Evolutionary conservation across 805 yeast species (phyloP).

Genomic region (Naumovozyma baii): DNA sequence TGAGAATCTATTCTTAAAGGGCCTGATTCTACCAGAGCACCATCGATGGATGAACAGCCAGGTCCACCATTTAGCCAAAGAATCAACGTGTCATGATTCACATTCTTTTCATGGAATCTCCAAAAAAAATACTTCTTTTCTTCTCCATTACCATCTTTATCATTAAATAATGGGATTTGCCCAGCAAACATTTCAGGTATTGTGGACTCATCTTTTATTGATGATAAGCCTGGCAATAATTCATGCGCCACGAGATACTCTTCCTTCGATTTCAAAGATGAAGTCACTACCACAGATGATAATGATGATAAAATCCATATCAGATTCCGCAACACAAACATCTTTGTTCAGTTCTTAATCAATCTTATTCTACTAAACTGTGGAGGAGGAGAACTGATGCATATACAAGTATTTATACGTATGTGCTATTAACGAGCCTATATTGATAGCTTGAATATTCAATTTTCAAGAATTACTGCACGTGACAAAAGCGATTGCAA

Average conservation of each 20-base stretch:
- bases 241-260: conserved; percentile 22
- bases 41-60: conserved; percentile 97
- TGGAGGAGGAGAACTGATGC: too few relatives aligned
- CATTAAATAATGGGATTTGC: conserved; percentile 36
- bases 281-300: neutral
- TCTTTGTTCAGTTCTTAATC: too few relatives aligned
- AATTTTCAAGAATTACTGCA: too few relatives aligned
- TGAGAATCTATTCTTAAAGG: conserved; percentile 58
- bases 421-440: neutral
- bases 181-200: conserved; percentile 50
- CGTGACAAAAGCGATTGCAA: too few relatives aligned
- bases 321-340: neutral
- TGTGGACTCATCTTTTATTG: conserved; percentile 10
- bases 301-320: neutral
- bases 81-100: conserved; percentile 38
- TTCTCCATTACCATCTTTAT: neutral
- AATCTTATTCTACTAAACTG: neutral
- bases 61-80: conserved; percentile 98
- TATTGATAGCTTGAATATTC: neutral
- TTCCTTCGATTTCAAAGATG: conserved; percentile 1
- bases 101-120: conserved; percentile 38
- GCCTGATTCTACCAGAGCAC: conserved; percentile 86
- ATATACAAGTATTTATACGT: too few relatives aligned
- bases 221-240: conserved; percentile 22
- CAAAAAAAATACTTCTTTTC: conserved; percentile 56